Evolutionary conservation across 768 basidiomycete species (phyloP).

Genomic region (Austroboletus festivus): DNA sequence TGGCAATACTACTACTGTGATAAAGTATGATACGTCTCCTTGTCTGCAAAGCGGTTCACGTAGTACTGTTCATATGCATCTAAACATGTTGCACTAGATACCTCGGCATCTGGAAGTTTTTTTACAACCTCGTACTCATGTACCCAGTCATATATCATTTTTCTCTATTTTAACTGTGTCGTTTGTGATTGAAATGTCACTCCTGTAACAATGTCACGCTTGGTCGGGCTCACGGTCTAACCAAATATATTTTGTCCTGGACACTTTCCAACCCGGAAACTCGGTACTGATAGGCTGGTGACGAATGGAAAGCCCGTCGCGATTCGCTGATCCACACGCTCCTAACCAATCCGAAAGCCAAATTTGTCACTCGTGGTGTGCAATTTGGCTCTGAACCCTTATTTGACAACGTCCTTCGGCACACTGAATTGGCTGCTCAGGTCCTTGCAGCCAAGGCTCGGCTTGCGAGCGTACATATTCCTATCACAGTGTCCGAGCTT

Average conservation of each 20-base stretch:
- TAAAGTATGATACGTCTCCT: neutral
- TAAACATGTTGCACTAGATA: neutral
- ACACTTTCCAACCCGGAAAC: too few species aligned
- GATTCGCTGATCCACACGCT: slow-evolving; percentile 50
- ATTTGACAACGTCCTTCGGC: slow-evolving; percentile 53
- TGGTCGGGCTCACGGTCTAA: too few species aligned
- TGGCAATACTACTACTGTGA: neutral
- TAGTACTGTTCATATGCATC: neutral
- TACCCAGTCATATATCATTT: too few species aligned
- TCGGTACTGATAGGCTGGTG: too few species aligned
- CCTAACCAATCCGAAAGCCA: slow-evolving; percentile 58
- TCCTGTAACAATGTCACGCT: too few species aligned
- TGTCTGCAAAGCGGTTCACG: neutral
- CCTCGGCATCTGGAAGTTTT: too few species aligned
- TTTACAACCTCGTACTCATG: too few species aligned
- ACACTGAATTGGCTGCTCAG: slow-evolving; percentile 47
- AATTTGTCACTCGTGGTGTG: slow-evolving; percentile 60
- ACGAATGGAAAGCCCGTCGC: slow-evolving; percentile 54
- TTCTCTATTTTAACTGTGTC: too few species aligned
- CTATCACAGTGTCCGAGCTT: slow-evolving; percentile 67
- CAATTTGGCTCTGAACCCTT: slow-evolving; percentile 75
- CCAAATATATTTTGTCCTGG: too few species aligned
- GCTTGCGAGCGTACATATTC: slow-evolving; percentile 53
- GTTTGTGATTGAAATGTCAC: too few species aligned
- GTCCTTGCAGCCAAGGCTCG: slow-evolving; percentile 47